Evolutionary conservation across 2,329 filamentous ascomycete species (phyloP), one percentile per base, ranked within the genome.

Genomic region (Xylariales sp.): DNA sequence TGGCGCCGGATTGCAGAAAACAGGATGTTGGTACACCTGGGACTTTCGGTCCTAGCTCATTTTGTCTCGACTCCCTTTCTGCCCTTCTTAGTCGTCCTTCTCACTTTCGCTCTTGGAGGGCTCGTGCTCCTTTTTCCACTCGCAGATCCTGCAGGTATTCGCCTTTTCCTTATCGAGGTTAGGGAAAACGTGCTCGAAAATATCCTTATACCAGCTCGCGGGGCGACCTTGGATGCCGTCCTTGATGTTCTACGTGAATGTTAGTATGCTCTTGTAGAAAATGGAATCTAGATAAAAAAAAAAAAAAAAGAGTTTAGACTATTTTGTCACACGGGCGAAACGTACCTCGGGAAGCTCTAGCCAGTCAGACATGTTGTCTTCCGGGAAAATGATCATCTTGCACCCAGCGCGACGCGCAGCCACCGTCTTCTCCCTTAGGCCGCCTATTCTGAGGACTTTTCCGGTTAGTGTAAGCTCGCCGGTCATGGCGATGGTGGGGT

Each of bases 341-440:
- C 93, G 80, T 87, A 97, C 96, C 86, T 97, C 91, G 62, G 97
- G 96, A 74, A 99, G 85, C 81, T 99, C 96, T 59, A 97, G 84
- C 97, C 96, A 99, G 84, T 99, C 96, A 64, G 93, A 96, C 86
- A 92, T 89, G 81, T 97, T 97, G 82, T 99, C 97, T 73, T 90
- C 89, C 32, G 96, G 96, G 86, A 99, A 99, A 71, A 99, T 91
- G 74, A 99, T 90, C 80, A 90, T 97, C 80, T 91, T 96, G 76
- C 94, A 97, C 62, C 97, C 96, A 28, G 96, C 96, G 71, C 96
- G 87, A 76, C 94, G 88, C 65, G 96, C 97, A 36, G 96, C 96
- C 46, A 99, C 95, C 6, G 96, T 97, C 90, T 99, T 99, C 83
- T 99, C 96, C 54, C 96, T 86, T 74, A 99, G 82, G 0, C 96